Evolutionary conservation across 169 alveolate species (phyloP), one percentile per base, ranked within the genome.

Genomic region (Plasmodium vinckei): DNA sequence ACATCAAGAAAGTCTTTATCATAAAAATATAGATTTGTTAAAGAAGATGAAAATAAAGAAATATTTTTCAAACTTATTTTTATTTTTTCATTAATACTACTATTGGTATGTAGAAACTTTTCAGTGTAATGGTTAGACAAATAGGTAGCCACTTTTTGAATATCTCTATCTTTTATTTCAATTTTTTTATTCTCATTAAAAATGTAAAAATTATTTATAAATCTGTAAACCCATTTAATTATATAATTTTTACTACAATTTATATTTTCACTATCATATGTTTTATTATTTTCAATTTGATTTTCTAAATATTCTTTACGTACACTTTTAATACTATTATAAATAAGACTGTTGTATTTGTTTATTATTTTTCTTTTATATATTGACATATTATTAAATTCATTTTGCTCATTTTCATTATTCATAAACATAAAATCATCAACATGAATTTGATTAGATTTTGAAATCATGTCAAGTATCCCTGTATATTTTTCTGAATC

Each of bases 181-280:
- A 53, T 1, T 13, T 27, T 2, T 44, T 51, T 63, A 12, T 61
- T 42, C 7, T 51, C 9, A 13, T 56, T 42, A 56, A 77, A 77
- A 6, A 54, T 9, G 9, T 64, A 63, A 5, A 15, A 51, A 33
- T 44, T 49, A 46, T 77, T 77, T 63, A 21, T 77, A 64, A 13
- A 77, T 44, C 88, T 19, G 15, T 77, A 77, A 13, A 77, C n/a
- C 88, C 88, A 77, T 9, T 77, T 77, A 19, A 64, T 39, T 47
- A 64, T 49, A 21, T 69, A 27, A 19, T 69, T 49, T 19, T 21
- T 69, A 10, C 46, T 21, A 4, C 7, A 0, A 33, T 33, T 33
- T 33, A 4, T 33, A 4, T 33, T 0, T 33, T 33, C 42, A 51
- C 53, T n/a, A 27, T 25, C 68, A 15, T 44, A 7, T 23, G 6